Conservation (phyloP, 2,329 filamentous ascomycete species). For the Fusarium globosum region DNA sequence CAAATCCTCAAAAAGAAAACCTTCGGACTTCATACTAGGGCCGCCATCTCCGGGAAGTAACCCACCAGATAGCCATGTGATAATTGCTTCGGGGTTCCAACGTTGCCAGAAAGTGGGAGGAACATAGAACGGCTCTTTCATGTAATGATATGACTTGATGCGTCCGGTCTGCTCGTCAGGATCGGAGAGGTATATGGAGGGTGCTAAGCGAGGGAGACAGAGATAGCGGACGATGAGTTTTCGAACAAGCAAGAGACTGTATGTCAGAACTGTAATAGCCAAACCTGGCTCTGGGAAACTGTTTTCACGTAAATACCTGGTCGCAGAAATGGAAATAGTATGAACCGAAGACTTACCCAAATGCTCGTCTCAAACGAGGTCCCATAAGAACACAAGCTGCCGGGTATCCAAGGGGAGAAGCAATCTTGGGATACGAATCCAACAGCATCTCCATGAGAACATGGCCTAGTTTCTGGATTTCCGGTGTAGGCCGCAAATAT, state of each 20-base stretch:
- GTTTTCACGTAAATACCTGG: slow-evolving; percentile 23
- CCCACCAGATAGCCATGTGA: slow-evolving; percentile 57
- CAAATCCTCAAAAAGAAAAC: slow-evolving; percentile 68
- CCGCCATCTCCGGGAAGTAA: slow-evolving; percentile 58
- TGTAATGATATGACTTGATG: slow-evolving; percentile 62
- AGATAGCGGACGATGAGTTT: slow-evolving; percentile 68
- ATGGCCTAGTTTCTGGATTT: slow-evolving; percentile 64
- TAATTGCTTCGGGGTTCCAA: slow-evolving; percentile 68
- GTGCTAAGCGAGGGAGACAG: slow-evolving; percentile 65
- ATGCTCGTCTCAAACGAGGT: slow-evolving; percentile 70
- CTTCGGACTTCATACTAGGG: slow-evolving; percentile 56
- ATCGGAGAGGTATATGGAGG: slow-evolving; percentile 55
- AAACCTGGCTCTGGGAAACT: slow-evolving; percentile 59
- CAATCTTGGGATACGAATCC: slow-evolving; percentile 60
- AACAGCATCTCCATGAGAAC: slow-evolving; percentile 71
- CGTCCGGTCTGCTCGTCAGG: slow-evolving; percentile 65
- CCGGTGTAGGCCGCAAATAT: slow-evolving; percentile 65
- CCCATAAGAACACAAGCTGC: slow-evolving; percentile 71
- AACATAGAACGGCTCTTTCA: slow-evolving; percentile 74
- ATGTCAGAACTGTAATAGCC: slow-evolving; percentile 53
- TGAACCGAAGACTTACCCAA: slow-evolving; percentile 63
- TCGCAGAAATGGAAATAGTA: not conserved
- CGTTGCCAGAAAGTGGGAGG: slow-evolving; percentile 69
- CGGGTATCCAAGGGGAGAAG: slow-evolving; percentile 60
- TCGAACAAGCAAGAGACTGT: slow-evolving; percentile 62